phyloP scores from a whole-genome alignment of 768 basidiomycete species.

The Hirschioporus abietinus region DNA sequence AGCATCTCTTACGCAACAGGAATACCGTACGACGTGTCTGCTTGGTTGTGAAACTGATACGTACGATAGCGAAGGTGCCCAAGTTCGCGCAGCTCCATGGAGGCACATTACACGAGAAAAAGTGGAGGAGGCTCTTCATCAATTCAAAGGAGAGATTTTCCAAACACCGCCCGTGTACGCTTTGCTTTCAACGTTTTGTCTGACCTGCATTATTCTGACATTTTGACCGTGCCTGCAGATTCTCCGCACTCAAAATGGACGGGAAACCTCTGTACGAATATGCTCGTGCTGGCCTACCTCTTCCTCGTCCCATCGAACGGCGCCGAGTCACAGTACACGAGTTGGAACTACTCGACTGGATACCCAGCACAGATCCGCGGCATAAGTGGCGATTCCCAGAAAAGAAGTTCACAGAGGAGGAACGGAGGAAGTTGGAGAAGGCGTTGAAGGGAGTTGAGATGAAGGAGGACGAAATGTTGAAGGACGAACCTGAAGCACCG shows the following conservation, averaged over 20 bases:
- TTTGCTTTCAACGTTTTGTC: conserved; percentile 4
- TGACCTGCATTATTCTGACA: conserved; percentile 10
- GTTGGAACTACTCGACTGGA: conserved; percentile 76
- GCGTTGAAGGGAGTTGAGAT: conserved; percentile 44
- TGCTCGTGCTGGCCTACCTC: conserved; percentile 82
- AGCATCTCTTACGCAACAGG: conserved; percentile 41
- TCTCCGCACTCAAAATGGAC: conserved; percentile 98
- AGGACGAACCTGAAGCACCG: conserved; percentile 25
- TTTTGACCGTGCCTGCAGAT: conserved; percentile 42
- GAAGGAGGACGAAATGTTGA: conserved; percentile 30
- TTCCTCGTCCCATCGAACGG: conserved; percentile 91
- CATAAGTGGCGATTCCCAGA: conserved; percentile 77
- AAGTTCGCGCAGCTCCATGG: conserved; percentile 75
- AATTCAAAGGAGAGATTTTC: conserved; percentile 81
- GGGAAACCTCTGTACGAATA: conserved; percentile 95
- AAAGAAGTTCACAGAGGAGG: conserved; percentile 59
- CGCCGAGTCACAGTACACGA: conserved; percentile 79
- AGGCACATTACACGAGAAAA: conserved; percentile 75
- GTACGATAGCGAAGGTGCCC: conserved; percentile 86
- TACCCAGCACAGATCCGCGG: conserved; percentile 40
- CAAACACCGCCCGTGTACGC: conserved; percentile 90
- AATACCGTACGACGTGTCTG: conserved; percentile 86
- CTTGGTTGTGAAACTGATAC: conserved; percentile 94
- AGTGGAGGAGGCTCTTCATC: conserved; percentile 61
- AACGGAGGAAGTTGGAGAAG: conserved; percentile 62